Percentiles rank a stretch among this genome's conserved stretches.
phyloP scores from a whole-genome alignment of 208 protist species.

The Herpetomonas samuelpessoai region DNA sequence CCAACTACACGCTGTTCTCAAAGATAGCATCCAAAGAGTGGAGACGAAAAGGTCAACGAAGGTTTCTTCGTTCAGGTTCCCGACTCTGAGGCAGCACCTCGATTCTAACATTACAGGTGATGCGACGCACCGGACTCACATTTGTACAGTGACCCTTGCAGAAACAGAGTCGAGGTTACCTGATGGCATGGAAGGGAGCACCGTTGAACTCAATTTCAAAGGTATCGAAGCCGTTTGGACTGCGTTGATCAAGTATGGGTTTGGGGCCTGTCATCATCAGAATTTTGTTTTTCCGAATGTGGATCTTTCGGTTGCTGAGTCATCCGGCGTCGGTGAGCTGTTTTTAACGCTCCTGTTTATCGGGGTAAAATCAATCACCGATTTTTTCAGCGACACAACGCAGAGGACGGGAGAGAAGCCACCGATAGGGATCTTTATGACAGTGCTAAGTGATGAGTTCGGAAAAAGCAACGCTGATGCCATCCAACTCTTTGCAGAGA shows the following conservation, averaged over 20 bases:
- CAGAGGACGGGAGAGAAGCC: neutral
- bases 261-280: neutral
- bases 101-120: too few species aligned
- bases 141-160: too few species aligned
- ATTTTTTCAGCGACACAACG: conserved; percentile 24
- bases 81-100: neutral
- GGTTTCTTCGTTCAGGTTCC: neutral
- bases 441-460: conserved; percentile 4
- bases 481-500: conserved; percentile 12
- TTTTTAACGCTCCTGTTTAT: conserved; percentile 48
- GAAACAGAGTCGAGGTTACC: too few species aligned
- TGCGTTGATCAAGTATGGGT: conserved; percentile 11
- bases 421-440: conserved; percentile 1
- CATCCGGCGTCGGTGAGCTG: conserved; percentile 30
- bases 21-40: neutral
- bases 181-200: too few species aligned
- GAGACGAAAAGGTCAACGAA: neutral
- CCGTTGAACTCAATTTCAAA: neutral
- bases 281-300: conserved; percentile 35
- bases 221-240: neutral
- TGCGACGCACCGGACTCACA: too few species aligned
- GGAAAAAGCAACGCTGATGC: conserved; percentile 7
- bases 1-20: conserved; percentile 2
- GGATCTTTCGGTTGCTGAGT: conserved; percentile 32
- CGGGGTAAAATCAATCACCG: conserved; percentile 25